Evolutionary conservation across 2,329 filamentous ascomycete species (phyloP), one percentile per base, ranked within the genome.

Genomic region (Emmonsiellopsis sp.): DNA sequence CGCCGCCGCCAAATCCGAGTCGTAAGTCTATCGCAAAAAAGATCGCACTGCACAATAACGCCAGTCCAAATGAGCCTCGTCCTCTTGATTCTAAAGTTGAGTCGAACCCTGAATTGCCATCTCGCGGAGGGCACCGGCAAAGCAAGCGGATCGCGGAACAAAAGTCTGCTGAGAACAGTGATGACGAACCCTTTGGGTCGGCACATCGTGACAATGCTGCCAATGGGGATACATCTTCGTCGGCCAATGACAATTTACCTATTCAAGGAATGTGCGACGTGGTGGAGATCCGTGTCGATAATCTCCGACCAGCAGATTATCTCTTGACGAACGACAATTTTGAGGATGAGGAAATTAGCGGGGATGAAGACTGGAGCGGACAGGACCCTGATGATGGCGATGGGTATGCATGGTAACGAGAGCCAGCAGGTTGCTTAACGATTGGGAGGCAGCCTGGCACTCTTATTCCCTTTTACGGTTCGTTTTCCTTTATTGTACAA

Each of bases 361-460:
- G 77, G 3, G 81, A 85, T 61, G 81, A 82, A 55, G 81, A 84
- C 56, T 85, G 81, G 81, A 73, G 76, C 53, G 79, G 77, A 7
- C 70, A 74, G 41, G 74, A 76, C 34, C 67, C 71, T 43, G 70
- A 70, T 9, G 60, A 59, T 16, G 61, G 57, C 15, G 41, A 44
- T 15, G 54, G 46, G 4, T 64, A 67, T 52, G 65, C 65, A 10
- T 68, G 65, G 65, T 68, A 53, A 59, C 9, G 7, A 13, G 41
- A 20, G 34, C 13, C 31, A 11, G 9, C 10, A 9, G 9, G 11
- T 37, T 34, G 7, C n/a, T 6, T 20, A 35, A 16, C 11, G 32
- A 15, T 15, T 10, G 5, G n/a, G 4, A 10, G 9, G 26, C 32
- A 37, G 20, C 32, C 16, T n/a, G 31, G 8, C 5, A 26, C 20